Evolutionary conservation across 2,329 filamentous ascomycete genomes (phyloP).

Genomic region (Cryphonectria radicalis): DNA sequence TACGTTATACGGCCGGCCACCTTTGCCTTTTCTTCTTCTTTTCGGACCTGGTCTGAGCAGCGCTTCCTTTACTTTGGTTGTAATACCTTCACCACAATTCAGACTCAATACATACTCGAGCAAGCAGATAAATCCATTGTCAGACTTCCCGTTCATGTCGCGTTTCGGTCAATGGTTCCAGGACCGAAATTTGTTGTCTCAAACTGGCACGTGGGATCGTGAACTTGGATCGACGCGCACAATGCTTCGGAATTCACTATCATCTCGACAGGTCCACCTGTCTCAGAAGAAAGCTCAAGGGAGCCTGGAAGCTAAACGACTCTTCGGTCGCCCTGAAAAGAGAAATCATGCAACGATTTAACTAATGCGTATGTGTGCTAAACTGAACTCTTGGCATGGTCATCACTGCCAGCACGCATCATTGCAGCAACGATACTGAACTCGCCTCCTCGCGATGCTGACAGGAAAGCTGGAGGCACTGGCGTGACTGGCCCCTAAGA

Average conservation of each 20-base stretch:
- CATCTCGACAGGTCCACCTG: neutral
- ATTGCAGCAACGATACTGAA: neutral
- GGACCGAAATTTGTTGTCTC: neutral
- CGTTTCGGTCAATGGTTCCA: neutral
- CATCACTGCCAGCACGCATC: neutral
- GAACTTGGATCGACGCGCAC: neutral
- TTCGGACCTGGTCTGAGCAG: neutral
- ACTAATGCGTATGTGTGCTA: neutral
- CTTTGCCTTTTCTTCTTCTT: neutral
- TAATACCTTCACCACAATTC: neutral
- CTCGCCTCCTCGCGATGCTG: neutral
- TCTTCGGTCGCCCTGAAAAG: neutral
- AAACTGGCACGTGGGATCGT: neutral
- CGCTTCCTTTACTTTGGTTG: neutral
- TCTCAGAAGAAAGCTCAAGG: conserved; percentile 2
- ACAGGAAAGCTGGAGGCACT: neutral
- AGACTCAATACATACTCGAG: neutral
- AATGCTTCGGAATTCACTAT: conserved; percentile 2
- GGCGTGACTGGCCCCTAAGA: neutral
- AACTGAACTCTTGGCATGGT: conserved; percentile 1
- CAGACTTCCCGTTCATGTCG: neutral
- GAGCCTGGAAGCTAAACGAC: neutral
- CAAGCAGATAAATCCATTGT: neutral
- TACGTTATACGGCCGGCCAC: conserved; percentile 1
- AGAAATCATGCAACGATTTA: neutral